Evolutionary conservation across 768 basidiomycete genomes (phyloP), one percentile per base, ranked within the genome.

Genomic region (Royoungia palumana): DNA sequence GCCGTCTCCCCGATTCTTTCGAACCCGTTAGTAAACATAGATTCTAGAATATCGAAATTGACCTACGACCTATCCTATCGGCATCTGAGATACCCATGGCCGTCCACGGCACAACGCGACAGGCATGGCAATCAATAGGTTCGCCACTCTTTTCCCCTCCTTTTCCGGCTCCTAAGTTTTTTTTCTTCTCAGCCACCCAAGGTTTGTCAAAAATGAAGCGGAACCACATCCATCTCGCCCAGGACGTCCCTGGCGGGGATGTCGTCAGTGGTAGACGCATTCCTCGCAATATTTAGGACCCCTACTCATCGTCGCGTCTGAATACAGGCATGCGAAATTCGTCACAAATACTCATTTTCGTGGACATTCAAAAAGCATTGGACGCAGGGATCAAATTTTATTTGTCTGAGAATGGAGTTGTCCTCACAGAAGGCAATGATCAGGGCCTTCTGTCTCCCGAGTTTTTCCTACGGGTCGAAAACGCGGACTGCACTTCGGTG

Each of bases 151-250:
- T 24, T 24, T 5, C 3, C 30, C 32, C n/a, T n/a, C 28, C 13
- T 35, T 12, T 35, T 22, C 8, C 1, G 22, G 24, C 46, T 10
- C 47, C 16, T 35, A 19, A 6, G 38, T 19, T 35, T 6, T 20
- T 19, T 35, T 6, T 22, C 35, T 38, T 24, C 41, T 10, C 53
- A 94, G 91, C 75, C 13, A 72, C 70, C 7, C 70, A 82, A 54
- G 93, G 94, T 0, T 67, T 96, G 16, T 91, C 86, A 0, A 83
- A 76, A 53, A 96, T 94, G 93, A 76, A 70, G 12, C 76, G 95
- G 21, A 95, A 94, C 60, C 94, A 97, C 60, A 87, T 98, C 34
- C 95, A 99, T 66, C 75, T 96, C 13, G 94, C 94, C 0, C 87
- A 93, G 63, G 85, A 87, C 30, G 70, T 89, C 4, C 71, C 76